Evolutionary conservation across 1,284 basidiomycete species (phyloP), one percentile per base, ranked within the genome.

Genomic region (Gomphus bonarii): DNA sequence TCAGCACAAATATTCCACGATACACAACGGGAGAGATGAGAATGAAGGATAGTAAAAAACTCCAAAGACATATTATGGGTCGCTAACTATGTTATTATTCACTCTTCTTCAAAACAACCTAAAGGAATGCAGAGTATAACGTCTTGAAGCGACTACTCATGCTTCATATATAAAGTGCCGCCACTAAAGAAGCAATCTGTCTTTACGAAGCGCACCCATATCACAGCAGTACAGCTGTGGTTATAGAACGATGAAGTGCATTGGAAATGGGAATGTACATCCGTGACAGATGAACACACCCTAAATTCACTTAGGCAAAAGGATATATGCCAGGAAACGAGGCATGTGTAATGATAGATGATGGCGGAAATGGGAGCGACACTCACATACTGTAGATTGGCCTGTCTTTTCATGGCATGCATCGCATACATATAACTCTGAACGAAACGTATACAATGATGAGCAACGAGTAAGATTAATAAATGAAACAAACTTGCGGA

Each of bases 351-450:
- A 50, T 36, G 49, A 51, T 51, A 22, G 22, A 51, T 35, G 22
- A 40, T 14, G 50, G 18, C n/a, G 38, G 2, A 4, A 25, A 8
- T 9, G 20, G 42, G 25, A 54, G 22, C 7, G n/a, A 44, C 42
- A 89, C 88, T 90, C 86, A 91, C 88, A 83, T 71, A 84, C 78
- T 70, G 80, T 82, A 68, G 73, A 76, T 63, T 76, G 76, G 62
- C 84, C 82, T 59, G 85, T 85, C 61, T 73, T 76, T 63, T 76
- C 69, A 60, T 78, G 73, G 73, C 88, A 90, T 50, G 79, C 67
- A 55, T 81, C 75, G 68, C 88, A 91, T 59, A 88, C 72, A 70
- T 82, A 91, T 56, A 81, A 69, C 70, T 76, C 88, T 90, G 54
- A 31, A 47, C 44, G 50, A 48, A 56, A 40, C 38, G 16, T 16